These are phyloP conservation scores for Trichocomaceae sp. DNA, from an alignment of 2,329 filamentous ascomycete genomes.

Conservation along the genomic window DNA sequence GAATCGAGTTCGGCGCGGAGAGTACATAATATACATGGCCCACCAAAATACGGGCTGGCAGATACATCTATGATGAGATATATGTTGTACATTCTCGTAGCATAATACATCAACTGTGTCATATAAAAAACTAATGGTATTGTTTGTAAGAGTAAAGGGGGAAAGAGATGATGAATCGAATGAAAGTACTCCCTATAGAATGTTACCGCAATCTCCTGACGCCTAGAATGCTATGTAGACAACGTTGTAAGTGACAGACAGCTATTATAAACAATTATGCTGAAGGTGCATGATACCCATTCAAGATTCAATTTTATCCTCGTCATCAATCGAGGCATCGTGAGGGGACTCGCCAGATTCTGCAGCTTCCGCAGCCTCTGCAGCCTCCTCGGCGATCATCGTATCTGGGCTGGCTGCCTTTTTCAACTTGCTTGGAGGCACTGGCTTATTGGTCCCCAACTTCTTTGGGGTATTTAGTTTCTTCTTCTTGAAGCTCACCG, in stretches of 20 bases:
- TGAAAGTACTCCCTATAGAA: not conserved
- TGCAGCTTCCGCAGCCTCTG: constrained; percentile 17
- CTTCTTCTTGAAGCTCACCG: constrained; percentile 44
- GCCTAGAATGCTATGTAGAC: constrained; percentile 12
- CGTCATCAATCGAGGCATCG: constrained; percentile 15
- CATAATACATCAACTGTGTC: not conserved
- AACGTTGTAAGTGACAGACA: constrained; percentile 5
- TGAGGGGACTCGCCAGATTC: constrained; percentile 9
- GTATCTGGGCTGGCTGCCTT: constrained; percentile 35
- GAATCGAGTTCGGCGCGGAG: no score
- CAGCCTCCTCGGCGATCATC: constrained; percentile 23
- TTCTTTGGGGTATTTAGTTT: constrained; percentile 37
- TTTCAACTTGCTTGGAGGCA: constrained; percentile 34
- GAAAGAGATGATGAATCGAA: not conserved
- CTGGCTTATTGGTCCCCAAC: constrained; percentile 31
- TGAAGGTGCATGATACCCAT: constrained; percentile 15
- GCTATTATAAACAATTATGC: constrained; percentile 4
- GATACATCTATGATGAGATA: not conserved
- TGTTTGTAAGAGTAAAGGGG: not conserved
- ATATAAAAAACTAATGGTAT: not conserved
- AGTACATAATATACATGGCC: no score
- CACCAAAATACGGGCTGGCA: no score
- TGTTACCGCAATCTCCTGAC: constrained; percentile 9
- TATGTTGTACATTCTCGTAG: not conserved
- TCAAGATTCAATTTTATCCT: constrained; percentile 31